phyloP scores from a whole-genome alignment of 345 rosid genomes.

The Eucalyptus urophylla region DNA sequence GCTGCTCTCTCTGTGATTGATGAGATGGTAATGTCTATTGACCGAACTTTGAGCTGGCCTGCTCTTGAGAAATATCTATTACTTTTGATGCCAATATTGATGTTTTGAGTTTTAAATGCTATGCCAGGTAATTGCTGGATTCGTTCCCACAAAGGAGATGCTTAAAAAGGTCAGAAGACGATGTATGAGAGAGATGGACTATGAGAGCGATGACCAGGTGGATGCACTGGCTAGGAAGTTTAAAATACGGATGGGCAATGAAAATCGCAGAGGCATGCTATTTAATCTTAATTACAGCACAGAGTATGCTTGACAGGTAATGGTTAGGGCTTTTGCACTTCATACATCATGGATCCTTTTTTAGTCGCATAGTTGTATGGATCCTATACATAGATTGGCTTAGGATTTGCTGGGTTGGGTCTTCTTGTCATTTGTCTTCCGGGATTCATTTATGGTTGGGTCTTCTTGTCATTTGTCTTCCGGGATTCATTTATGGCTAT shows the following conservation, averaged over 20 bases:
- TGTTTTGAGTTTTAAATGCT: background rate
- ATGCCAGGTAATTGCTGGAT: conserved; percentile 64
- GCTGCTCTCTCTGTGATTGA: conserved; percentile 60
- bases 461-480: background rate
- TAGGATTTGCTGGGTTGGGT: background rate
- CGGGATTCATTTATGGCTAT: background rate
- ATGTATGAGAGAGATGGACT: conserved; percentile 70
- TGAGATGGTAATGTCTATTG: conserved; percentile 48
- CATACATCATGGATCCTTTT: background rate
- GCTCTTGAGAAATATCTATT: background rate
- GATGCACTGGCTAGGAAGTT: conserved; percentile 41
- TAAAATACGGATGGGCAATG: conserved; percentile 47
- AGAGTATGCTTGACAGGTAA: conserved; percentile 23
- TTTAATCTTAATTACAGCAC: conserved; percentile 61
- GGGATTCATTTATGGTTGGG: background rate
- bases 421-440: background rate
- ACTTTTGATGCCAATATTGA: background rate
- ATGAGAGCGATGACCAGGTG: conserved; percentile 50
- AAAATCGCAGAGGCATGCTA: conserved; percentile 61
- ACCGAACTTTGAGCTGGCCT: background rate
- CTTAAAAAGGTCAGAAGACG: conserved; percentile 79
- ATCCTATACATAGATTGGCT: background rate
- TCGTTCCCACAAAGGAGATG: conserved; percentile 63
- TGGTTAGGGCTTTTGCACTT: background rate
- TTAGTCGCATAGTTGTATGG: background rate